These are phyloP conservation scores for Yamadazyma atmosphaerica DNA, from an alignment of 1,139 yeast species.

Conservation along the genomic window DNA sequence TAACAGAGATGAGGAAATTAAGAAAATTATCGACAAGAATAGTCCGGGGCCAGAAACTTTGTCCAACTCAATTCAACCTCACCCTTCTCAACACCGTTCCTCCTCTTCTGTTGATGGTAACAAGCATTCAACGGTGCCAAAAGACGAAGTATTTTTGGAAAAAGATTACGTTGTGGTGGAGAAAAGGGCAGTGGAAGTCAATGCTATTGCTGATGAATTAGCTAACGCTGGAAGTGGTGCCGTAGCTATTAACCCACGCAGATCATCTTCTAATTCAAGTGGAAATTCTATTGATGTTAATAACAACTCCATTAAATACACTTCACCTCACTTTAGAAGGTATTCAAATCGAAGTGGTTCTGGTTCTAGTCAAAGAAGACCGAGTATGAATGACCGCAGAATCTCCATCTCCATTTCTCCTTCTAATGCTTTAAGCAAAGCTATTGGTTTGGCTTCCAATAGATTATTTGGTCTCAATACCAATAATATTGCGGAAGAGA, in stretches of 20 bases:
- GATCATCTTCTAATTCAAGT: constrained; percentile 15
- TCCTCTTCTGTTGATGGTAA: constrained; percentile 1
- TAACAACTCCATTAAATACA: constrained; percentile 13
- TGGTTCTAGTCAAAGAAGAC: constrained; percentile 38
- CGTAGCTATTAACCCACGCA: constrained; percentile 37
- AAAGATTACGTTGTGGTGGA: constrained; percentile 93
- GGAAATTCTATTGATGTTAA: constrained; percentile 13
- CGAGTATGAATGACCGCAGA: constrained; percentile 57
- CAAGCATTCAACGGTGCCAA: constrained; percentile 12
- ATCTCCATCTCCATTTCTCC: constrained; percentile 78
- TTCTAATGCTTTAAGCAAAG: constrained; percentile 83
- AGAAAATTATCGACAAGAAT: constrained; percentile 40
- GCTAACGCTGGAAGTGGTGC: constrained; percentile 67
- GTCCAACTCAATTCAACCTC: constrained; percentile 25
- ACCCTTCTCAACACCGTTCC: constrained; percentile 4
- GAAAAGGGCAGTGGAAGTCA: constrained; percentile 90
- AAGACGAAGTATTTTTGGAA: constrained; percentile 55
- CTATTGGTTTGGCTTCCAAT: constrained; percentile 84
- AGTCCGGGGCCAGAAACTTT: constrained; percentile 43
- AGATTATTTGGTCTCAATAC: constrained; percentile 65
- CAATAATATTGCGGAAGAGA: constrained; percentile 16
- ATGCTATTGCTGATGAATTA: constrained; percentile 90
- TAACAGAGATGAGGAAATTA: constrained; percentile 46
- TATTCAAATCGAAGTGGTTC: constrained; percentile 34
- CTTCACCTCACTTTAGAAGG: constrained; percentile 23